Conservation (phyloP, 345 rosid species). For the Hevea brasiliensis region DNA sequence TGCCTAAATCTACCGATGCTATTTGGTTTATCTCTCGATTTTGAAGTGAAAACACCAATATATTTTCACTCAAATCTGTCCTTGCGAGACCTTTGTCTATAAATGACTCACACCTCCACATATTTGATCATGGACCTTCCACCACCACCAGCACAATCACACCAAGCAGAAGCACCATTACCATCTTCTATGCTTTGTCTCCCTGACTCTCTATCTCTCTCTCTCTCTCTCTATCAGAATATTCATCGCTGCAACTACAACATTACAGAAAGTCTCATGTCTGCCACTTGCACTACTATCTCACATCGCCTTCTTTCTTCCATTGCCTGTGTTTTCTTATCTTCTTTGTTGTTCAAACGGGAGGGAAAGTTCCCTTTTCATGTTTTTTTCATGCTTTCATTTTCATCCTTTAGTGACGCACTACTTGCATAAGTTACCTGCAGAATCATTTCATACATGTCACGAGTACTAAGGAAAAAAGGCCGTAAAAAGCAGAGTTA, state of each 20-base stretch:
- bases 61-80: constrained; percentile 47
- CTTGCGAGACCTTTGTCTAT: constrained; percentile 42
- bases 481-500: constrained; percentile 32
- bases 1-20: constrained; percentile 29
- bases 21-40: constrained; percentile 54
- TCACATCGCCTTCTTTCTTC: constrained; percentile 23
- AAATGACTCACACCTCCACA: constrained; percentile 55
- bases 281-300: constrained; percentile 56
- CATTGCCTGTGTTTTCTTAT: constrained; percentile 18
- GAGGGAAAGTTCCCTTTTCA: constrained; percentile 27
- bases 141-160: constrained; percentile 39
- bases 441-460: constrained; percentile 34
- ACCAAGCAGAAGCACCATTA: constrained; percentile 40
- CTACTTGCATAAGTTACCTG: constrained; percentile 37
- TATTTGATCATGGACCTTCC: constrained; percentile 59
- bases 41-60: constrained; percentile 53
- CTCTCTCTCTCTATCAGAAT: constrained; percentile 5
- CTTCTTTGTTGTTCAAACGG: constrained; percentile 36
- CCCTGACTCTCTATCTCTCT: too few species aligned
- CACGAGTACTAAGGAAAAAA: constrained; percentile 34
- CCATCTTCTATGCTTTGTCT: constrained; percentile 30
- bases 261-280: constrained; percentile 53
- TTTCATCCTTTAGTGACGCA: constrained; percentile 39
- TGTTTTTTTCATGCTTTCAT: constrained; percentile 6
- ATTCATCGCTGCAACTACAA: constrained; percentile 41